Percentiles rank a stretch among this genome's conserved stretches.
These are phyloP conservation scores for Claviceps arundinis DNA, from an alignment of 2,329 filamentous ascomycete species.

Conservation along the genomic window DNA sequence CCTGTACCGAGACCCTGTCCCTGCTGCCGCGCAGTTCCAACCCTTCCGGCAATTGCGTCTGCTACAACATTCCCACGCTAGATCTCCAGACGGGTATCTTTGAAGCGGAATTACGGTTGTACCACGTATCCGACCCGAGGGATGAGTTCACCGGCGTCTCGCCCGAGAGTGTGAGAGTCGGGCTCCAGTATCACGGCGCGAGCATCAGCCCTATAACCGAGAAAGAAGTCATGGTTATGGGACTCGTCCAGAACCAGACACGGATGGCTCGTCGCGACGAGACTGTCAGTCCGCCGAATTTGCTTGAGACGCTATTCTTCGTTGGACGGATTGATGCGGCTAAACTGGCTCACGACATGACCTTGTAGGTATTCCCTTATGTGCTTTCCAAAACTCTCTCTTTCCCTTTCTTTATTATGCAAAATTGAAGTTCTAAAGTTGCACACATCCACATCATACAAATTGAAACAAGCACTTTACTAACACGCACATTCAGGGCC, in stretches of 20 bases:
- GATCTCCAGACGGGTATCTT: constrained; percentile 57
- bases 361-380: constrained; percentile 37
- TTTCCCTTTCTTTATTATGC: no score
- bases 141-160: constrained; percentile 39
- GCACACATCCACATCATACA: no score
- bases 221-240: constrained; percentile 13
- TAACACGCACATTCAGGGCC: constrained; percentile 26
- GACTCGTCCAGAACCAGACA: constrained; percentile 11
- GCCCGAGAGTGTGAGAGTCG: constrained; percentile 39
- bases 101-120: constrained; percentile 64
- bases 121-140: constrained; percentile 48
- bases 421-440: no score
- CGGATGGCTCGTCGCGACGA: constrained; percentile 4
- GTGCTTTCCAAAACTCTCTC: no score
- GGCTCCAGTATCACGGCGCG: constrained; percentile 40
- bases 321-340: constrained; percentile 52
- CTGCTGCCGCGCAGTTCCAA: constrained; percentile 48
- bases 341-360: constrained; percentile 40
- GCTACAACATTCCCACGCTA: constrained; percentile 67
- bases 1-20: constrained; percentile 45
- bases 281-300: constrained; percentile 21
- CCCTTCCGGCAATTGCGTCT: constrained; percentile 64
- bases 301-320: constrained; percentile 54
- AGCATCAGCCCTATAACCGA: constrained; percentile 18
- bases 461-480: no score